These are phyloP conservation scores for Cordyceps farinosa DNA, from an alignment of 2,329 filamentous ascomycete genomes.

Conservation along the genomic window DNA sequence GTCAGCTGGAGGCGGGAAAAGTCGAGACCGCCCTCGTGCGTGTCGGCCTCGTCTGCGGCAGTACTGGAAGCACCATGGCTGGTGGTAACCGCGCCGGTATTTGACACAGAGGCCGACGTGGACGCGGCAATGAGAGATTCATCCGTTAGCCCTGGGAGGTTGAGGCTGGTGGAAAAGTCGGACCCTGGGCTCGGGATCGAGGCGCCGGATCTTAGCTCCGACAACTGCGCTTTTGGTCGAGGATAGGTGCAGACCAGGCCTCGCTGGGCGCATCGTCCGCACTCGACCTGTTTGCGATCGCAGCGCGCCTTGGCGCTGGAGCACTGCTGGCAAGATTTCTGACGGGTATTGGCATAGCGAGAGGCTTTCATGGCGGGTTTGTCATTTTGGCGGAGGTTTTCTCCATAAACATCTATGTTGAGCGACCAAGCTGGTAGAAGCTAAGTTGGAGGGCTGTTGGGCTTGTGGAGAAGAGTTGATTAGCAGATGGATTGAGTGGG, in stretches of 20 bases:
- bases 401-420: background rate
- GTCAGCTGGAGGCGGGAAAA: constrained; percentile 1
- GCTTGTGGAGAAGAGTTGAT: too few relatives aligned
- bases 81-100: too few relatives aligned
- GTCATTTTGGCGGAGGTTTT: background rate
- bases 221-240: background rate
- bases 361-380: background rate
- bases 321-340: constrained; percentile 12
- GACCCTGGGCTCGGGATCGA: background rate
- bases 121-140: background rate
- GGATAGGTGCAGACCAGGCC: background rate
- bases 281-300: background rate
- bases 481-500: too few relatives aligned
- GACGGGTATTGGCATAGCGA: constrained; percentile 9
- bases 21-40: background rate
- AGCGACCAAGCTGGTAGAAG: too few relatives aligned
- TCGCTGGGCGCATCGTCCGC: constrained; percentile 2
- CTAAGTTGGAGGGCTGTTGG: too few relatives aligned
- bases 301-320: constrained; percentile 8
- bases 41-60: background rate
- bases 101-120: background rate
- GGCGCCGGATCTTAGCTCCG: background rate
- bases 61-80: background rate
- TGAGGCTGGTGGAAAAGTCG: background rate
- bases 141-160: background rate